Conservation (phyloP, 1,284 basidiomycete genomes). For the Trichosporon ovoides region DNA sequence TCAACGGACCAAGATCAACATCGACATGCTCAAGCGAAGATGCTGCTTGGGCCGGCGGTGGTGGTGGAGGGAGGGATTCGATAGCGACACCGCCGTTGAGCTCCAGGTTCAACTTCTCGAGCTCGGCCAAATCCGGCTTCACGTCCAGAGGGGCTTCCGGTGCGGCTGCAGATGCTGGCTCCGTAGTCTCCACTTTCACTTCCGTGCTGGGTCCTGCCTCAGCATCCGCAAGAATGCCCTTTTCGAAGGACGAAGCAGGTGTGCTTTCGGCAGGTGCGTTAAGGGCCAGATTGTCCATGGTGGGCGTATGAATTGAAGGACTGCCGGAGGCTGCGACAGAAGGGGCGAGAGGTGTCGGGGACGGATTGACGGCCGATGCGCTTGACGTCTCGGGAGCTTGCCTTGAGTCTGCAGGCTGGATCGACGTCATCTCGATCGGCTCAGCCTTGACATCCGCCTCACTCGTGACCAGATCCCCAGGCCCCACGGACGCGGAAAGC, state of each 20-base stretch:
- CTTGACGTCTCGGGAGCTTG: neutral
- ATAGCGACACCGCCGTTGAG: neutral
- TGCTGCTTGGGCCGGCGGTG: slow-evolving; percentile 25
- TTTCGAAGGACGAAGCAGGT: neutral
- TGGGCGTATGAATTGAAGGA: neutral
- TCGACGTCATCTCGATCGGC: neutral
- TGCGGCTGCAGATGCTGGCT: neutral
- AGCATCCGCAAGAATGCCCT: neutral
- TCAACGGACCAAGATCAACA: slow-evolving; percentile 92
- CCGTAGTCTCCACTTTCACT: neutral
- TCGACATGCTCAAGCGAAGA: slow-evolving; percentile 61
- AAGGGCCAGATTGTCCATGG: neutral
- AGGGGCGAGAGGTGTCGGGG: neutral
- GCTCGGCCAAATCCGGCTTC: slow-evolving; percentile 12
- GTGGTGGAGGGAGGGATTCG: slow-evolving; percentile 31
- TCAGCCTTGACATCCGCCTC: neutral
- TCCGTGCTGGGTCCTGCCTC: neutral
- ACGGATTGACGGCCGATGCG: neutral
- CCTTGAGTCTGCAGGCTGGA: neutral
- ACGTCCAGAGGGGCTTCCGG: slow-evolving; percentile 8
- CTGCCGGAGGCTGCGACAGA: neutral
- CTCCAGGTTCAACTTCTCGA: neutral
- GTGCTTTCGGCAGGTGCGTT: neutral
- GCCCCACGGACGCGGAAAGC: neutral
- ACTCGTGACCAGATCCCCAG: neutral